Evolutionary conservation across 495 filamentous ascomycete species (phyloP).

Genomic region (Penicillium simplicissimum): DNA sequence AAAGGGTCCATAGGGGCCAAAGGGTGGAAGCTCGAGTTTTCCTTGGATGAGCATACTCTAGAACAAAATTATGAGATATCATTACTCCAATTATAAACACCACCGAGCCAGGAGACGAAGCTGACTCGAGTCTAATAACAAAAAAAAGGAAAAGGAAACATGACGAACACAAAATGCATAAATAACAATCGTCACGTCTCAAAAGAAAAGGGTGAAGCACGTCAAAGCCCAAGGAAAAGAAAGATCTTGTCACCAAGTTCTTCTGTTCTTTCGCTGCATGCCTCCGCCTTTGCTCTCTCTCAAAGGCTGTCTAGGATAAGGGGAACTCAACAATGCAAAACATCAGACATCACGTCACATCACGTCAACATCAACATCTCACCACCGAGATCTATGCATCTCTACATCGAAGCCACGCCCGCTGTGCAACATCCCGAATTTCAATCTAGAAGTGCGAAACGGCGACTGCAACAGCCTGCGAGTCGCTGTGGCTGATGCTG

Average conservation of each 20-base stretch:
- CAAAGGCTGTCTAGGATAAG: not conserved
- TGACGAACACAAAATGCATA: conserved; percentile 22
- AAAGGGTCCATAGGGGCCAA: no score
- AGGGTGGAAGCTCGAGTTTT: no score
- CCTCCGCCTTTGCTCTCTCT: not conserved
- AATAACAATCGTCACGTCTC: conserved; percentile 40
- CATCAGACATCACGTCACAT: conserved; percentile 2
- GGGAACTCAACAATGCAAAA: conserved; percentile 3
- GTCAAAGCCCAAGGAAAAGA: not conserved
- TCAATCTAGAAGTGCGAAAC: conserved; percentile 60
- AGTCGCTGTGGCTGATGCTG: conserved; percentile 92
- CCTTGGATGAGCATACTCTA: not conserved
- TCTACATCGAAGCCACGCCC: not conserved
- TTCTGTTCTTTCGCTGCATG: not conserved
- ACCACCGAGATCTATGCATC: not conserved
- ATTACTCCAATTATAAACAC: conserved; percentile 39
- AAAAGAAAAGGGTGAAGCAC: conserved; percentile 3
- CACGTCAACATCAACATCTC: conserved; percentile 3
- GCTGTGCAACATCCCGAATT: not conserved
- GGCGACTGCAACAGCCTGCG: conserved; percentile 90
- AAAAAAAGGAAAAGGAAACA: conserved; percentile 16
- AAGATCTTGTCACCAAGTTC: not conserved
- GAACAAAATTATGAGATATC: conserved; percentile 26
- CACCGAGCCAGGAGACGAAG: conserved; percentile 34
- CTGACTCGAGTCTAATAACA: conserved; percentile 26